Conservation (phyloP, 208 protist genomes). For the Balamuthia mandrillaris region DNA sequence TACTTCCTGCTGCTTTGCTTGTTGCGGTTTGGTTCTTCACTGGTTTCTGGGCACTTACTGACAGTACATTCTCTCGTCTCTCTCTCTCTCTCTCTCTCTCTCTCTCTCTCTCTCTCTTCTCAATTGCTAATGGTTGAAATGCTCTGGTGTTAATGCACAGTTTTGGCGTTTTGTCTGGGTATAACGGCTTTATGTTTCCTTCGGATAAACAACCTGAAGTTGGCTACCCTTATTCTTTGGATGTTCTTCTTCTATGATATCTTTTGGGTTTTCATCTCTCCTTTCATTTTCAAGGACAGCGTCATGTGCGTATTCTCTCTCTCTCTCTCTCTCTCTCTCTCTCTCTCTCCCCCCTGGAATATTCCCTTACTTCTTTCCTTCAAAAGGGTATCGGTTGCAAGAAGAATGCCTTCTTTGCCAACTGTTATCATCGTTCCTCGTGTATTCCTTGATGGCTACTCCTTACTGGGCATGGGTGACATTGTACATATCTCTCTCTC, state of each 20-base stretch:
- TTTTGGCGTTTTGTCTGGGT: background rate
- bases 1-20: background rate
- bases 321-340: background rate
- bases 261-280: slow-evolving; percentile 52
- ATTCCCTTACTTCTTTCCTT: too few species aligned
- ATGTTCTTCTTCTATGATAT: slow-evolving; percentile 56
- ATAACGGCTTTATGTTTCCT: slow-evolving; percentile 30
- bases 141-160: too few species aligned
- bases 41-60: background rate
- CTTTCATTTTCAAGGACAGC: slow-evolving; percentile 35
- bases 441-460: background rate
- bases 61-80: background rate
- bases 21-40: background rate
- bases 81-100: too few species aligned
- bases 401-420: slow-evolving; percentile 18
- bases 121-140: too few species aligned
- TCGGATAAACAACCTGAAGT: slow-evolving; percentile 33
- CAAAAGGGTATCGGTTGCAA: slow-evolving; percentile 19
- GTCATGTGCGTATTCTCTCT: slow-evolving; percentile 26
- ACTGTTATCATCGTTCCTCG: slow-evolving; percentile 10
- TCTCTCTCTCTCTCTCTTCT: too few species aligned
- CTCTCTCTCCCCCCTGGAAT: too few species aligned
- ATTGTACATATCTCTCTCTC: slow-evolving; percentile 36
- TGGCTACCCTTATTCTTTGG: slow-evolving; percentile 33
- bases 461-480: slow-evolving; percentile 45